Percentiles rank a stretch among this genome's conserved stretches.
Conservation (phyloP, 2,329 filamentous ascomycete genomes). For the Pseudogymnoascus sp. region DNA sequence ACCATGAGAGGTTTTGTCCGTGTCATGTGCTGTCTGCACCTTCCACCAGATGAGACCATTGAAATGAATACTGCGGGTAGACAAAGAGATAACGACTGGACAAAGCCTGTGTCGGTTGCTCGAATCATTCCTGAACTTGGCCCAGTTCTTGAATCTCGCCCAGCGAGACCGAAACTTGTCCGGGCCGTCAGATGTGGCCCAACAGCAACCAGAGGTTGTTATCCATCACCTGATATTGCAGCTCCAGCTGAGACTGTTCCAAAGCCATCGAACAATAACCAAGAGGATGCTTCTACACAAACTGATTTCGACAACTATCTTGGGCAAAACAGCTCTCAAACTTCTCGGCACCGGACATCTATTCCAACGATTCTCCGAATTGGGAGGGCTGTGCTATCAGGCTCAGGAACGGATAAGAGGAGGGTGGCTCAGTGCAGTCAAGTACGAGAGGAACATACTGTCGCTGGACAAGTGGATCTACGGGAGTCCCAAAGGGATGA, state of each 20-base stretch:
- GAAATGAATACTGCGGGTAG: background rate
- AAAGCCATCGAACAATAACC: background rate
- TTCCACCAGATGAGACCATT: background rate
- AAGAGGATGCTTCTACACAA: background rate
- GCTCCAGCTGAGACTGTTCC: background rate
- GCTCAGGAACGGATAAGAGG: background rate
- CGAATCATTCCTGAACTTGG: background rate
- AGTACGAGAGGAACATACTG: background rate
- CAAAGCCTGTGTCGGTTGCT: background rate
- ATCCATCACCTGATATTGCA: background rate
- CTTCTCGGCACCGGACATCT: background rate
- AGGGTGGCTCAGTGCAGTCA: background rate
- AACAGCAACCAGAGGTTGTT: background rate
- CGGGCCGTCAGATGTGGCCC: background rate
- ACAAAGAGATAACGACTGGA: background rate
- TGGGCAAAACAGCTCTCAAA: background rate
- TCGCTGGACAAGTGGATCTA: background rate
- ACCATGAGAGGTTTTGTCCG: background rate
- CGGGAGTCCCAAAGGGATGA: too few relatives aligned
- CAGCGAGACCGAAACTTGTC: background rate
- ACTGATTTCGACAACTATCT: background rate
- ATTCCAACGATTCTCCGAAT: background rate
- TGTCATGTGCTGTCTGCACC: background rate
- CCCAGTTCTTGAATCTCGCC: background rate
- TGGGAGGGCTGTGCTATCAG: background rate